Percentiles rank a stretch among this genome's conserved stretches.
These are phyloP conservation scores for Serendipita vermifera DNA, from an alignment of 768 basidiomycete species.

Conservation along the genomic window DNA sequence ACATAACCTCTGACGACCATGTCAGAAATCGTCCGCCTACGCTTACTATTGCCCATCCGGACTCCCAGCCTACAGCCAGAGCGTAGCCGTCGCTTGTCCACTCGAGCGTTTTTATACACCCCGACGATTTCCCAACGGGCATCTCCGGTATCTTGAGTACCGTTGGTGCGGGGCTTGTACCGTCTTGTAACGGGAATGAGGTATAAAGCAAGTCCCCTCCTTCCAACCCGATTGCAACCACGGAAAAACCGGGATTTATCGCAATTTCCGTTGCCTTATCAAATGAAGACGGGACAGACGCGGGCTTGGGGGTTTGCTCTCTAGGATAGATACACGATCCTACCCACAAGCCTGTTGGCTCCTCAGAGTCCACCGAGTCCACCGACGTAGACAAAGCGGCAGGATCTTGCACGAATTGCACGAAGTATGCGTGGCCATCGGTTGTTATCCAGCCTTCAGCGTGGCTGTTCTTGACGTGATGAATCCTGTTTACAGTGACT, in stretches of 20 bases:
- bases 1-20: slow-evolving; percentile 60
- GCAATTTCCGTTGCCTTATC: slow-evolving; percentile 7
- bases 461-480: slow-evolving; percentile 41
- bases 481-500: slow-evolving; percentile 54
- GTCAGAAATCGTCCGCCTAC: slow-evolving; percentile 79
- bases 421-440: slow-evolving; percentile 72
- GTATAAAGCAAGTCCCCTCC: background rate
- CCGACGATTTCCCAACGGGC: slow-evolving; percentile 35
- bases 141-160: slow-evolving; percentile 31
- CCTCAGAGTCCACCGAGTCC: slow-evolving; percentile 15
- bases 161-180: background rate
- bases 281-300: background rate
- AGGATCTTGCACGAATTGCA: slow-evolving; percentile 27
- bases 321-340: slow-evolving; percentile 12
- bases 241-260: background rate
- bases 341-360: slow-evolving; percentile 10
- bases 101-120: slow-evolving; percentile 54
- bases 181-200: slow-evolving; percentile 26
- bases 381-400: slow-evolving; percentile 25
- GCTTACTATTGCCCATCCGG: slow-evolving; percentile 85
- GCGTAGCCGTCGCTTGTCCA: slow-evolving; percentile 97
- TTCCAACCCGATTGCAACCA: background rate
- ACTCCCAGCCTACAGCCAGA: slow-evolving; percentile 80
- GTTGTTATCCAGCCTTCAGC: slow-evolving; percentile 78
- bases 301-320: background rate